Base-by-base conservation (phyloP, 306 rosid genomes). In the Heteromeles arbutifolia region DNA sequence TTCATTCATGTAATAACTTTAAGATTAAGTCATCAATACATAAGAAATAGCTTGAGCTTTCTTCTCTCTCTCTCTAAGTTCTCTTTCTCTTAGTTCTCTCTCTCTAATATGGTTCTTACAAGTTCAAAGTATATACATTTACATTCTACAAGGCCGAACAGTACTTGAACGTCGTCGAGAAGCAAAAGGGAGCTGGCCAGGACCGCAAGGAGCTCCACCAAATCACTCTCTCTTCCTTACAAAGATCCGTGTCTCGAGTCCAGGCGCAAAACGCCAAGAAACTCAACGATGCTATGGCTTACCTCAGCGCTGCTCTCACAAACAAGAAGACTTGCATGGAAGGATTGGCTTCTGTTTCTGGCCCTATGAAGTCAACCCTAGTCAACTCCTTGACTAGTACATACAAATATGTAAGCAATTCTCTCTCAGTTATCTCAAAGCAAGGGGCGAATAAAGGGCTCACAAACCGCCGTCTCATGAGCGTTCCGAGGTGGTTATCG, bases 321-420 rank as follows among this genome's bases (percentile, higher is more conserved):
- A 92, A 90, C 90, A 90, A 90, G 81, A 79, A 88, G 88, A 92
- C 98, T 11, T 92, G 98, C 72, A 53, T 92, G 70, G 96, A 92
- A 82, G 94, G 96, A 28, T 80, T 92, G 34, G 92, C 85, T 25
- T 84, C 92, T 37, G 88, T 90, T 26, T 84, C 96, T 2, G 97
- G 97, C 66, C 79, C 92, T 44, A 67, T 87, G 66, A 92, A 90
- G 85, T 85, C 84, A 57, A 65, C 69, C 54, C 79, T 92, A 3
- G 84, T 88, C 29, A 48, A 80, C 57, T 84, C 93, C 68, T 78
- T 90, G 14, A 62, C 69, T 21, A 57, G 66, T 72, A 67, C 96
- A 58, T 92, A 90, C 81, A 82, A 85, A 64, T 79, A 92, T 54
- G 92, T 92, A 8, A 81, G 92, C 79, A 83, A 92, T 69, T 85